These are phyloP conservation scores for Zymoseptoria tritici DNA, from an alignment of 2,329 filamentous ascomycete species.

Conservation along the genomic window DNA sequence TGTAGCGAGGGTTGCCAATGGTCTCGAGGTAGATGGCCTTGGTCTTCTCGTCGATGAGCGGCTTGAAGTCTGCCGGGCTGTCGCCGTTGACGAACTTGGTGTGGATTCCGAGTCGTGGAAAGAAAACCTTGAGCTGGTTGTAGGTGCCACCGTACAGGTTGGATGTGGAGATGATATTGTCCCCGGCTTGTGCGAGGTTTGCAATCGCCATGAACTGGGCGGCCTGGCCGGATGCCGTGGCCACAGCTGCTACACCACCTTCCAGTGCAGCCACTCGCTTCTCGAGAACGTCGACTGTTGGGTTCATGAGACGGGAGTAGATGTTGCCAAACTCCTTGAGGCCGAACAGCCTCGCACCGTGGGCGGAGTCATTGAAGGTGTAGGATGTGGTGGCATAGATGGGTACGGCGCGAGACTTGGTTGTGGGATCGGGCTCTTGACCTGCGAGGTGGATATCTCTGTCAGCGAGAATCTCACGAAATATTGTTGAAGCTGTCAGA, in stretches of 20 bases:
- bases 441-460: constrained; percentile 40
- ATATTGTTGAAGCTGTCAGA: background rate
- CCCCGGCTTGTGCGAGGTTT: constrained; percentile 75
- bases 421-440: constrained; percentile 70
- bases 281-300: constrained; percentile 92
- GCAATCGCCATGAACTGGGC: constrained; percentile 87
- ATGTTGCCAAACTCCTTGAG: constrained; percentile 98
- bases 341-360: constrained; percentile 88
- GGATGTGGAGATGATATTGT: constrained; percentile 87
- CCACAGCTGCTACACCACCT: constrained; percentile 79
- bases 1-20: constrained; percentile 90
- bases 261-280: constrained; percentile 94
- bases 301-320: constrained; percentile 95
- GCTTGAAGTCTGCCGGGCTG: constrained; percentile 67
- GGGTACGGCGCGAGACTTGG: constrained; percentile 83
- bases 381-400: constrained; percentile 93
- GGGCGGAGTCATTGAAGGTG: constrained; percentile 91
- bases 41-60: constrained; percentile 82
- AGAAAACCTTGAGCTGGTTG: constrained; percentile 90
- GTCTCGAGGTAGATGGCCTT: constrained; percentile 89
- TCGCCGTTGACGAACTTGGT: constrained; percentile 86
- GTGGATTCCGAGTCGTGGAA: constrained; percentile 76
- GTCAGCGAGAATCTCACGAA: background rate
- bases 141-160: constrained; percentile 94
- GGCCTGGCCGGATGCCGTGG: constrained; percentile 76